Evolutionary conservation across 2,329 filamentous ascomycete genomes (phyloP), one percentile per base, ranked within the genome.

Genomic region (Aureobasidium sp.): DNA sequence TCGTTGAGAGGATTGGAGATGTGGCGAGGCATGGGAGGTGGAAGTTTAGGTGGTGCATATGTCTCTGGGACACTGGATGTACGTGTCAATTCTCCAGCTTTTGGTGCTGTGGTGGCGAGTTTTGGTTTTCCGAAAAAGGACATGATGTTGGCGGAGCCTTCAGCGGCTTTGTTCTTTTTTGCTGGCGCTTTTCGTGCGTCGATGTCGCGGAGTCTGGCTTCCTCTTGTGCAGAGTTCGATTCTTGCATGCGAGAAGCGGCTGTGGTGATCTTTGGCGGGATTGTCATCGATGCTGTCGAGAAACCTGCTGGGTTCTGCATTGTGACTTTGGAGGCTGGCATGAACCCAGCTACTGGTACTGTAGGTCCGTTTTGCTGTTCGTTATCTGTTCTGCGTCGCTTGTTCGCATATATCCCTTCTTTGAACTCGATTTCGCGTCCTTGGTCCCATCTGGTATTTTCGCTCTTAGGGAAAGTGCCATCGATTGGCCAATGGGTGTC

Each of bases 401-500:
- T 57, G 40, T 45, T 40, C 2, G 51, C 21, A n/a, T 35, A 33
- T 2, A 27, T 19, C 6, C 50, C n/a, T 42, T 31, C 33, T 57
- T 51, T 66, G 31, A 21, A 57, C 8, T 47, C 42, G 3, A 57
- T 46, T 3, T 57, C 31, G 10, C 42, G 42, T 29, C 64, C 63
- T 15, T 66, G 62, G 42, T 76, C 71, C 74, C 76, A 78, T 62
- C 71, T 73, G 4, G 61, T 66, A 60, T 38, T 57, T 64, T 66
- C 73, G 65, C 58, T 70, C 63, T 61, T 25, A 67, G 67, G 67
- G 53, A 76, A 78, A 68, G 80, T 77, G 4, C 87, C 87, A 50
- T 87, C 84, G 3, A 83, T 67, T 0, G 89, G 87, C 74, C 85
- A 90, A 11, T 80, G 69, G 64, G 88, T 82, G 69, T 94, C 90